Evolutionary conservation across 441 rosid species (phyloP).

Genomic region (Erodium chrysanthum): DNA sequence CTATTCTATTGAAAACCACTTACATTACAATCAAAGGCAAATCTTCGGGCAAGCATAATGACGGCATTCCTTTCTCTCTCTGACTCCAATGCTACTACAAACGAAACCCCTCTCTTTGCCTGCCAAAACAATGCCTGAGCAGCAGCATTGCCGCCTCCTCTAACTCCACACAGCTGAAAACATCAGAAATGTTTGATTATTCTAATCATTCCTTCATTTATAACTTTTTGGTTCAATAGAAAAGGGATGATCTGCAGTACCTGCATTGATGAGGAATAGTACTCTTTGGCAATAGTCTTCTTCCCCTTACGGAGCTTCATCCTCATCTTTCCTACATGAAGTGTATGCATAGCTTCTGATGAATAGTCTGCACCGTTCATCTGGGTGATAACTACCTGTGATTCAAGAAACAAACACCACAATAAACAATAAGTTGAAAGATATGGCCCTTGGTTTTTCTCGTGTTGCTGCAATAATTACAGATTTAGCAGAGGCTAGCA

Average conservation of each 20-base stretch:
- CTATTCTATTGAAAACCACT: slow-evolving; percentile 20
- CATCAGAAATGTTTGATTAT: too few relatives aligned
- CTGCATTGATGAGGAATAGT: slow-evolving; percentile 76
- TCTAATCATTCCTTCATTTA: neutral
- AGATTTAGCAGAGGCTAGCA: neutral
- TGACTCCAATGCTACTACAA: slow-evolving; percentile 77
- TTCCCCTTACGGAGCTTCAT: slow-evolving; percentile 78
- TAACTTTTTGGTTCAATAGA: neutral
- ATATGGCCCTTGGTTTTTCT: neutral
- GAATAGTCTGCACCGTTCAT: slow-evolving; percentile 54
- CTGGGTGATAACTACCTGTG: slow-evolving; percentile 72
- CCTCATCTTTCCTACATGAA: slow-evolving; percentile 95
- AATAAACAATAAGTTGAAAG: neutral
- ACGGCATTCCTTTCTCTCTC: slow-evolving; percentile 85
- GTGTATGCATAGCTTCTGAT: slow-evolving; percentile 67
- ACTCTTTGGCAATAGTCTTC: slow-evolving; percentile 62
- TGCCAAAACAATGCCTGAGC: slow-evolving; percentile 93
- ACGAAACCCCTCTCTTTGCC: slow-evolving; percentile 56
- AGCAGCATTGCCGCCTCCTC: slow-evolving; percentile 98
- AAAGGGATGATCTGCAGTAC: slow-evolving; percentile 22
- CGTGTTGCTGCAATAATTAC: neutral
- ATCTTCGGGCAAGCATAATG: slow-evolving; percentile 82
- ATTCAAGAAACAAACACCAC: slow-evolving; percentile 8
- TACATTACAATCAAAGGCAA: slow-evolving; percentile 93
- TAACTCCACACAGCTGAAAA: slow-evolving; percentile 74